phyloP scores from a whole-genome alignment of 495 filamentous ascomycete species.

The Penicillium bialowiezense region DNA sequence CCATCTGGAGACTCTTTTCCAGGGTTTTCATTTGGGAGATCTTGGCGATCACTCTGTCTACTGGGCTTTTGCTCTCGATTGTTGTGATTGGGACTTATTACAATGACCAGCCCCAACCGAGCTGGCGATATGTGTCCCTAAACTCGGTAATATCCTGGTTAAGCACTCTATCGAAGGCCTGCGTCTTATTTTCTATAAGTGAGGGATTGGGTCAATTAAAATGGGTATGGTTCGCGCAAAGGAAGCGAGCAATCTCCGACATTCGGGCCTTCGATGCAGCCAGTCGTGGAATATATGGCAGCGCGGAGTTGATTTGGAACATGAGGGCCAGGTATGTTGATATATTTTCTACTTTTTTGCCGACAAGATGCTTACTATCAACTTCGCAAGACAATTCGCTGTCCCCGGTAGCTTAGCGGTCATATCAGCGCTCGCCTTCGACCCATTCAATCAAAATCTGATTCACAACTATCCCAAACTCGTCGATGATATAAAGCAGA shows the following conservation, averaged over 20 bases:
- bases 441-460: background rate
- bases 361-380: too few relatives aligned
- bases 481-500: background rate
- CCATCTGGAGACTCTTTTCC: background rate
- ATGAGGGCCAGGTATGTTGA: constrained; percentile 1
- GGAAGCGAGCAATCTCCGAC: background rate
- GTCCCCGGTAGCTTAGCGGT: background rate
- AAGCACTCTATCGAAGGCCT: constrained; percentile 4
- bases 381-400: constrained; percentile 4
- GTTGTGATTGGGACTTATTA: background rate
- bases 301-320: background rate
- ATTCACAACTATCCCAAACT: background rate
- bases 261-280: constrained; percentile 1
- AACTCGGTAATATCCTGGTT: constrained; percentile 9
- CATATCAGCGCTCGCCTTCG: background rate
- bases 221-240: constrained; percentile 4
- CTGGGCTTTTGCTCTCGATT: background rate
- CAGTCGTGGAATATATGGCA: constrained; percentile 4
- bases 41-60: background rate
- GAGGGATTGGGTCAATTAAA: constrained; percentile 4
- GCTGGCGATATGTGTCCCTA: background rate
- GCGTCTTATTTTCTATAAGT: background rate
- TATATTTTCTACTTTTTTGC: too few relatives aligned
- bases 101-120: background rate
- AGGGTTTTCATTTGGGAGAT: background rate